These are phyloP conservation scores for Simmondsia chinensis DNA, from an alignment of 148 eudicot genomes.

Conservation along the genomic window DNA sequence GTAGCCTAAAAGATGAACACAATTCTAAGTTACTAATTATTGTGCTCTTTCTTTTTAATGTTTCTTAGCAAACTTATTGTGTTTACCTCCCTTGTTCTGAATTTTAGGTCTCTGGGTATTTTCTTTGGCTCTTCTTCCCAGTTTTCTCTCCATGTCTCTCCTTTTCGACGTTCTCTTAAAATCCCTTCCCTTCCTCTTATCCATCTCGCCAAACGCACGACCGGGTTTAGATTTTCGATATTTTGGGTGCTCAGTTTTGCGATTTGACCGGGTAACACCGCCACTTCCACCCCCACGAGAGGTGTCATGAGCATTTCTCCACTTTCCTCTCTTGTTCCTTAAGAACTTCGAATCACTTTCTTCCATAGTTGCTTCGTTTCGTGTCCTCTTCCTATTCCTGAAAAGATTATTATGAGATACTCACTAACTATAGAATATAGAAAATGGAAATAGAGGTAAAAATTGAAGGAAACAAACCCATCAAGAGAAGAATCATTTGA, in stretches of 20 bases:
- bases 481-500: conserved; percentile 15
- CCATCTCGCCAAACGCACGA: conserved; percentile 9
- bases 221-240: neutral
- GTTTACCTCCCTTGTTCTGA: too few species aligned
- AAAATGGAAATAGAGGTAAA: neutral
- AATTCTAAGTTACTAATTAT: too few species aligned
- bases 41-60: too few species aligned
- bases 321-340: conserved; percentile 28
- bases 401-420: conserved; percentile 6
- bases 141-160: conserved; percentile 5
- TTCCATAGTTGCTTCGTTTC: conserved; percentile 15
- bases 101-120: too few species aligned
- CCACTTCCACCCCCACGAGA: conserved; percentile 7
- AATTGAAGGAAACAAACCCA: conserved; percentile 30
- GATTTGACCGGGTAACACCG: conserved; percentile 8
- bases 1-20: too few species aligned
- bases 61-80: too few species aligned
- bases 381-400: conserved; percentile 41
- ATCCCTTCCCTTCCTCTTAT: conserved; percentile 6
- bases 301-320: conserved; percentile 11
- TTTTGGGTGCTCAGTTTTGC: conserved; percentile 10
- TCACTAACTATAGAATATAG: neutral
- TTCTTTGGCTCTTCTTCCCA: too few species aligned
- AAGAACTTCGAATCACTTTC: conserved; percentile 19
- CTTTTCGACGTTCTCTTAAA: conserved; percentile 10